Conservation (phyloP, 495 filamentous ascomycete genomes). For the Penicillium riverlandense region DNA sequence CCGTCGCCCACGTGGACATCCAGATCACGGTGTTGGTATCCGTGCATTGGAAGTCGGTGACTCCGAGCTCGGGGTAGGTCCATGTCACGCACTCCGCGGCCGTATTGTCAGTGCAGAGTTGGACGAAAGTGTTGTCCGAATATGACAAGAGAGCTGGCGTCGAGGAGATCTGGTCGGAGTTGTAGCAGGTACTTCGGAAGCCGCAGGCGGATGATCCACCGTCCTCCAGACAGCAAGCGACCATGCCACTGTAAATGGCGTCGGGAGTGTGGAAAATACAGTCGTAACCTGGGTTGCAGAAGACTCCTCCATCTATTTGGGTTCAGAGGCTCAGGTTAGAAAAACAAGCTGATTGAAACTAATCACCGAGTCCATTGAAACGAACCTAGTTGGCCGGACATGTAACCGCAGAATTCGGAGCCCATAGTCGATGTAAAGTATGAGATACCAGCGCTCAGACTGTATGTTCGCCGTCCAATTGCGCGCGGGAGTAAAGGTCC, state of each 20-base stretch:
- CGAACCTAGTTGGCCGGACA: too few species aligned
- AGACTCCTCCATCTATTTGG: too few species aligned
- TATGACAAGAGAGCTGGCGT: constrained; percentile 1
- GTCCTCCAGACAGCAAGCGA: constrained; percentile 5
- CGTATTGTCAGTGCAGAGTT: constrained; percentile 1
- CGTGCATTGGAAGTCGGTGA: constrained; percentile 8
- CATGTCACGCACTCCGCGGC: constrained; percentile 1
- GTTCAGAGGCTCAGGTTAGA: too few species aligned
- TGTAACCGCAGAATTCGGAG: too few species aligned
- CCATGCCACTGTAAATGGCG: constrained; percentile 2
- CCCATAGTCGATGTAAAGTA: too few species aligned
- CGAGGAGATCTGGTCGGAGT: neutral
- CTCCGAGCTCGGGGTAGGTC: constrained; percentile 5
- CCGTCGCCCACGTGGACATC: neutral
- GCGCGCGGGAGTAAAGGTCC: too few species aligned
- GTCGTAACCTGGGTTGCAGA: neutral
- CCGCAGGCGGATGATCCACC: constrained; percentile 1
- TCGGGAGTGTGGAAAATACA: constrained; percentile 11
- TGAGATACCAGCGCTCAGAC: too few species aligned
- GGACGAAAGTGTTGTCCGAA: neutral
- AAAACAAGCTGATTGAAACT: too few species aligned
- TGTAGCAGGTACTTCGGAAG: constrained; percentile 9
- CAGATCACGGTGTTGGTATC: neutral
- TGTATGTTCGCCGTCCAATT: too few species aligned
- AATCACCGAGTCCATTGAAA: too few species aligned